Evolutionary conservation across 164 flowering plant genomes (phyloP), one percentile per base, ranked within the genome.

Genomic region (Stephania yunnanensis): DNA sequence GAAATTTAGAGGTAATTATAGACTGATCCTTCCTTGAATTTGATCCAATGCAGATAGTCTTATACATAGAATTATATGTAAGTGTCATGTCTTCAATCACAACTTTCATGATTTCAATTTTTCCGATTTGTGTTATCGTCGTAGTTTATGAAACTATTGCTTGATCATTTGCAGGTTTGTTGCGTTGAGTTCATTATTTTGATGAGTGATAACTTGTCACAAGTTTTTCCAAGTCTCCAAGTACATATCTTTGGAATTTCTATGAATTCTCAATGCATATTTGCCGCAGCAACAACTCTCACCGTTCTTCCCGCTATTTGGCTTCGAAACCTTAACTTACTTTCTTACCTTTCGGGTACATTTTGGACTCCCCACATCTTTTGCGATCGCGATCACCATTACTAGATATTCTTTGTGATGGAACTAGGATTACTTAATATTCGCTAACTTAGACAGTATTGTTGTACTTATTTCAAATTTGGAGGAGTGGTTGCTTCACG

Each of bases 401-500:
- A 15, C 55, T 15, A 2, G 11, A 50, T 10, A 50, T 50, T 50
- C 15, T 50, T 50, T 50, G 55, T 50, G 55, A 10, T 50, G 11
- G 2, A 50, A 50, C 55, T 50, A 50, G 55, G 55, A 50, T 50
- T 50, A 31, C 1, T 31, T 31, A 31, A 31, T 6, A 61, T 65
- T 29, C 25, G 29, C 12, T 68, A 11, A 12, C 61, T 44, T 17
- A 58, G 10, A 42, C 10, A 52, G 30, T 15, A 67, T 6, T 63
- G 20, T 58, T 36, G 61, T 74, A 31, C 20, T 10, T 71, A 58
- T 53, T 73, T 71, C 86, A 92, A 96, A n/a, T n/a, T 81, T 74
- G 93, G 97, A 70, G 93, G 97, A 77, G 89, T 93, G n/a, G 68
- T 88, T 31, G 77, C 91, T n/a, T n/a, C n/a, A n/a, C n/a, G n/a